phyloP scores from a whole-genome alignment of 192 early-diverging fungal genomes.

The Rhizoclosmatium sp. region DNA sequence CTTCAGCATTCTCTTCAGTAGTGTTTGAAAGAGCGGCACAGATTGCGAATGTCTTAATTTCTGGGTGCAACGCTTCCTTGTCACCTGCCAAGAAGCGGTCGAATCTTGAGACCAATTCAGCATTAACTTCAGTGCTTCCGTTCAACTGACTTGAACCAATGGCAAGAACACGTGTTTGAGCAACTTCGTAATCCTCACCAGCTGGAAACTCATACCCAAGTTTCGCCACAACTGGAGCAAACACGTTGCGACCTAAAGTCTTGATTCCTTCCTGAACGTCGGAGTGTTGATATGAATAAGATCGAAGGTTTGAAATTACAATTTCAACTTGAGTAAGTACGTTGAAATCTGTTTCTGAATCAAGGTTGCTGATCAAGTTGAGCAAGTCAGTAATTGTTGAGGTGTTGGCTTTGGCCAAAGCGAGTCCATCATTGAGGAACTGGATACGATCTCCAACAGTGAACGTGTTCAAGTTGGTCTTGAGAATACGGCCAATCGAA shows the following conservation, averaged over 20 bases:
- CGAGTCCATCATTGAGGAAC: slow-evolving; percentile 82
- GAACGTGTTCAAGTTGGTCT: slow-evolving; percentile 50
- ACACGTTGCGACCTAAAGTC: slow-evolving; percentile 74
- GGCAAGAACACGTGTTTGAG: slow-evolving; percentile 77
- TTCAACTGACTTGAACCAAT: slow-evolving; percentile 74
- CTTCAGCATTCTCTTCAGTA: slow-evolving; percentile 17
- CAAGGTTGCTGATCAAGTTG: slow-evolving; percentile 75
- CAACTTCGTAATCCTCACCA: slow-evolving; percentile 77
- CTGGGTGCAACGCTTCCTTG: slow-evolving; percentile 68
- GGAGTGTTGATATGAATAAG: slow-evolving; percentile 73
- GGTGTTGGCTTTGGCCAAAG: slow-evolving; percentile 82
- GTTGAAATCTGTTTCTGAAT: slow-evolving; percentile 75
- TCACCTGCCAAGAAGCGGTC: slow-evolving; percentile 65
- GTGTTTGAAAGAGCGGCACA: slow-evolving; percentile 62
- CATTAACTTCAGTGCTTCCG: slow-evolving; percentile 54
- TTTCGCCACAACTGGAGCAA: slow-evolving; percentile 71
- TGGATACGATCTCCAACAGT: slow-evolving; percentile 78
- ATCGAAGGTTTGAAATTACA: slow-evolving; percentile 64
- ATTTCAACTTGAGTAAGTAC: slow-evolving; percentile 74
- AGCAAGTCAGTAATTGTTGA: slow-evolving; percentile 76
- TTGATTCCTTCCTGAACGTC: slow-evolving; percentile 72
- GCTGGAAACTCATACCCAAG: slow-evolving; percentile 81
- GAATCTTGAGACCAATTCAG: slow-evolving; percentile 54
- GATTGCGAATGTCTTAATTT: slow-evolving; percentile 72
- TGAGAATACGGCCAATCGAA: slow-evolving; percentile 50